Base-by-base conservation (phyloP, 1,139 yeast genomes). In the Hanseniaspora sp. region DNA sequence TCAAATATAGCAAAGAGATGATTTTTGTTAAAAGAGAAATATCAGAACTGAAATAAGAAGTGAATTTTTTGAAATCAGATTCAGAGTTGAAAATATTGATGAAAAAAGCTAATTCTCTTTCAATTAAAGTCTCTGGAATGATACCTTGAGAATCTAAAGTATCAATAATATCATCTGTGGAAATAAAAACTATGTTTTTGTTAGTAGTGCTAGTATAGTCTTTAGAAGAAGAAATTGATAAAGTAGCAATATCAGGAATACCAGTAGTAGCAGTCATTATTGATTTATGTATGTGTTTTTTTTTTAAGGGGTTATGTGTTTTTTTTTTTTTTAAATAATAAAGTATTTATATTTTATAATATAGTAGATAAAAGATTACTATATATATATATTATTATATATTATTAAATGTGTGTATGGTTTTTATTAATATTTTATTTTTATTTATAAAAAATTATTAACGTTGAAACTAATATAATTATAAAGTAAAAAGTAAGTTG, bases 11-110 rank as follows among this genome's bases (percentile, higher is more conserved):
- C 15, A 96, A 85, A 64, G 86, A 87, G 57, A 79, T 76, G 60
- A 82, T 79, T 67, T 87, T 95, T 55, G 86, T 78, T 43, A 87
- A 92, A 63, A 92, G 84, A 11, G 31, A 13, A 7, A 45, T 23
- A 33, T 51, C 53, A 12, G 45, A 29, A 12, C 17, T 38, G 57
- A 82, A 88, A 57, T 77, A 80, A 28, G 90, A 83, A 4, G 86
- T 72, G 66, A 90, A 96, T 61, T 86, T 79, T 54, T 95, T 92
- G 67, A 92, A 90, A 70, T 87, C 83, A 66, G 84, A 96, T 66
- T 88, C 96, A 59, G 92, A 87, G 43, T 96, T 96, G 61, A 92
- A 76, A 53, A 78, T 72, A 58, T 85, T 81, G 71, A 92, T 92
- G 67, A 92, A 92, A 95, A 96, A 90, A 63, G 75, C 78, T 8